Base-by-base conservation (phyloP, 2,329 filamentous ascomycete species). In the Mycosphaerelloides madeirae region DNA sequence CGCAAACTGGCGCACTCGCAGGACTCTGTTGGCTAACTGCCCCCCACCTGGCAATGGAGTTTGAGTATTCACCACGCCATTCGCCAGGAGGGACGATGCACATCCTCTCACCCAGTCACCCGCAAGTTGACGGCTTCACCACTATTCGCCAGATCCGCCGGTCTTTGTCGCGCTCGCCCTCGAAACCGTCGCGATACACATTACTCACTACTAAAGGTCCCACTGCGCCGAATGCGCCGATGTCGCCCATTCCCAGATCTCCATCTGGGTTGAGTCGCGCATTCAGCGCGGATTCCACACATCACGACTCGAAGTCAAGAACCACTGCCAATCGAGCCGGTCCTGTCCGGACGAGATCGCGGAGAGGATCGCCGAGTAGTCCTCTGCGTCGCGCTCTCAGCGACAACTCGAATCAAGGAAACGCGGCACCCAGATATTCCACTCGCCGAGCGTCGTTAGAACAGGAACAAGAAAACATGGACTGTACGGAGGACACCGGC, bases 161-260 rank as follows among this genome's bases (percentile, higher is more conserved):
- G 57, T 95, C 91, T 19, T 76, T 96, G 52, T 96, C 90, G 45
- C 80, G 89, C 58, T 96, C 91, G n/a, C 91, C 91, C 9, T 95
- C 91, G 25, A 95, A 93, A 66, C 74, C 73, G 33, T 77, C 77
- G 45, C 76, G 78, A 58, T 91, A 93, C 47, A 43, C 65, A 77
- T 71, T 94, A 41, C 72, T 79, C 55, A 73, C 70, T 11, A 68
- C 73, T 19, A 68, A 73, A 48, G 68, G 70, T 13, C 66, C 70
- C 38, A 52, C 56, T 42, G 69, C 71, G 7, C 69, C 60, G 9
- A 57, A 43, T 44, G 44, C 49, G 40, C 57, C 64, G 38, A 62
- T 68, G 45, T 52, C 55, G 18, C 52, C 53, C 11, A 48, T 54
- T 15, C 58, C 59, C n/a, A 43, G 49, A 38, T 71, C 70, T 15